Evolutionary conservation across 768 basidiomycete species (phyloP).

Genomic region (Naematelia aurantialba): DNA sequence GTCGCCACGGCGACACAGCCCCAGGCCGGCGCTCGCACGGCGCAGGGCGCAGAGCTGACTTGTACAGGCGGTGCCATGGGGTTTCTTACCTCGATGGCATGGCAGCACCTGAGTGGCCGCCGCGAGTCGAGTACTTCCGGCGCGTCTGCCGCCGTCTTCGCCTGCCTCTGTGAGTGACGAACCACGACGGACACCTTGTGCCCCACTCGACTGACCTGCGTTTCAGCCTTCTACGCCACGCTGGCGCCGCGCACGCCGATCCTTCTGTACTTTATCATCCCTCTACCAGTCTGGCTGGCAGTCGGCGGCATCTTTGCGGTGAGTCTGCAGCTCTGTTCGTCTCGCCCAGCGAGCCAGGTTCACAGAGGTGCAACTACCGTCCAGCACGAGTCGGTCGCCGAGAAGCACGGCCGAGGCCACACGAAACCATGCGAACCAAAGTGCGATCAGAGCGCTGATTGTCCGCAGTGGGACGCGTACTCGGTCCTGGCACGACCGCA

Average conservation of each 20-base stretch:
- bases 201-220: background rate
- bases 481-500: constrained; percentile 24
- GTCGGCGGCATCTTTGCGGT: constrained; percentile 48
- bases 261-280: constrained; percentile 47
- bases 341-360: too few species aligned
- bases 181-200: background rate
- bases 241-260: constrained; percentile 43
- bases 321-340: constrained; percentile 13
- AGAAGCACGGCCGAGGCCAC: too few species aligned
- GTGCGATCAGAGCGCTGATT: background rate
- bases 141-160: constrained; percentile 49
- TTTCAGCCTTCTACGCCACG: constrained; percentile 43
- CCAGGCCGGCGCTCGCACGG: too few species aligned
- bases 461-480: constrained; percentile 41
- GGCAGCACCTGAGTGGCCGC: constrained; percentile 29
- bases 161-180: constrained; percentile 20
- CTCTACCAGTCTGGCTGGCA: constrained; percentile 45
- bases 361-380: too few species aligned
- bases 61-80: constrained; percentile 35
- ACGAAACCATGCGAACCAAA: background rate
- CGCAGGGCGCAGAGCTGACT: background rate
- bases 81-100: constrained; percentile 34
- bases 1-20: constrained; percentile 5
- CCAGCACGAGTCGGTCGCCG: too few species aligned
- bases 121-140: constrained; percentile 41